These are phyloP conservation scores for Eutrema heterophyllum DNA, from an alignment of 345 rosid genomes.

Conservation along the genomic window DNA sequence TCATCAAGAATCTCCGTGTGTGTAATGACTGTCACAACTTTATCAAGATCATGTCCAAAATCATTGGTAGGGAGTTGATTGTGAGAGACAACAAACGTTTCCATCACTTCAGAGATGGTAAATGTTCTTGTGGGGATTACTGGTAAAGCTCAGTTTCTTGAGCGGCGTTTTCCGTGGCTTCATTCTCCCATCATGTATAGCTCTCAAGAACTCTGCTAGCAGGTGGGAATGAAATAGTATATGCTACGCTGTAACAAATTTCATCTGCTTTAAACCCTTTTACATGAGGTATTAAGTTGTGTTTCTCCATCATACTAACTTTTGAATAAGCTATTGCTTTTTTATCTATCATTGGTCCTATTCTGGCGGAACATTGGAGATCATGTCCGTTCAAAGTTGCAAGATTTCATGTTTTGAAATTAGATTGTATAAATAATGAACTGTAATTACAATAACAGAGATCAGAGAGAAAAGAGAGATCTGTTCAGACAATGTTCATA, in stretches of 20 bases:
- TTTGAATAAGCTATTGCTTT: constrained; percentile 5
- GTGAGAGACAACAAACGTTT: constrained; percentile 81
- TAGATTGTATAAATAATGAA: background rate
- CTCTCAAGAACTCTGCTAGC: background rate
- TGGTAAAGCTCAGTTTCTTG: constrained; percentile 33
- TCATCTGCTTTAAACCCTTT: constrained; percentile 5
- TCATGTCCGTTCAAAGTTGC: background rate
- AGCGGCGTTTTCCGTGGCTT: background rate
- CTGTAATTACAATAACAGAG: constrained; percentile 5
- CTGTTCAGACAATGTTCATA: constrained; percentile 10
- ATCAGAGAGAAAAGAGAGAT: background rate
- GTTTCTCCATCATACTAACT: background rate
- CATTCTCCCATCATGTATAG: background rate
- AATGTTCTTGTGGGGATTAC: constrained; percentile 58
- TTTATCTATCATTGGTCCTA: background rate
- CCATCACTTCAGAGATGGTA: constrained; percentile 61
- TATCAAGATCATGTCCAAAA: constrained; percentile 76
- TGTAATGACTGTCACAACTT: constrained; percentile 79
- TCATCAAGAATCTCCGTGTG: constrained; percentile 77
- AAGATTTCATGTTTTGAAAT: background rate
- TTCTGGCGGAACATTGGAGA: background rate
- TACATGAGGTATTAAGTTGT: background rate
- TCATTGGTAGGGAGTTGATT: constrained; percentile 66
- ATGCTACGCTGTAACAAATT: constrained; percentile 6
- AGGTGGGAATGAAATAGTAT: constrained; percentile 11